Conservation (phyloP, 371 early-diverging fungal genomes). For the Mortierella sp. region DNA sequence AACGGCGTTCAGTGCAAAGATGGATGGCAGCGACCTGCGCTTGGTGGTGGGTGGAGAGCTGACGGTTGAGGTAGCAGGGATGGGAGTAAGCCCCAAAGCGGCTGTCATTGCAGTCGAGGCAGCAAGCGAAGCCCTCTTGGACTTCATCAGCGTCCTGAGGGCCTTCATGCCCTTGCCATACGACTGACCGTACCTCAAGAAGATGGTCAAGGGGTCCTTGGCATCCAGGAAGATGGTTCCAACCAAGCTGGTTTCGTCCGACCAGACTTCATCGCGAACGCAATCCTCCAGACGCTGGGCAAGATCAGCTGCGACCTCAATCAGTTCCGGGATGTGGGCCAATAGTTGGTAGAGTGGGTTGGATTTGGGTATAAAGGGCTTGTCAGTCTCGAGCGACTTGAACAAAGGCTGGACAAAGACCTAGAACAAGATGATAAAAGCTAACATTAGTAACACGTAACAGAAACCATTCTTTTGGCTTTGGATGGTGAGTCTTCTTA, state of each 20-base stretch:
- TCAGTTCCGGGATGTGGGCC: slow-evolving; percentile 34
- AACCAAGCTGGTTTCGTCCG: slow-evolving; percentile 33
- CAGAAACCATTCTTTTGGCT: too few species aligned
- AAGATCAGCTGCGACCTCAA: slow-evolving; percentile 27
- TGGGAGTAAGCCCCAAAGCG: too few species aligned
- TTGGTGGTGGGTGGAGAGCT: slow-evolving; percentile 11
- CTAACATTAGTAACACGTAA: not conserved
- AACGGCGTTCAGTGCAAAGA: slow-evolving; percentile 19
- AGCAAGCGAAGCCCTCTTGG: slow-evolving; percentile 29
- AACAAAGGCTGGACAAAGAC: slow-evolving; percentile 45
- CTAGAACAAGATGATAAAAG: slow-evolving; percentile 5
- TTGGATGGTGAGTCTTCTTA: too few species aligned
- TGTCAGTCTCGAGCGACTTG: slow-evolving; percentile 36
- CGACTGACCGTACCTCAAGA: slow-evolving; percentile 52
- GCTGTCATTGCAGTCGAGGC: not conserved
- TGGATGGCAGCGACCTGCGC: slow-evolving; percentile 32
- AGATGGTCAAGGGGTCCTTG: slow-evolving; percentile 48
- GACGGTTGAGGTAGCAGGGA: not conserved
- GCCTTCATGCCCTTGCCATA: slow-evolving; percentile 54
- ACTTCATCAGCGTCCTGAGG: slow-evolving; percentile 39
- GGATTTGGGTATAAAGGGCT: slow-evolving; percentile 46
- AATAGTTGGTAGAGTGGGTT: slow-evolving; percentile 48
- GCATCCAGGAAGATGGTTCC: slow-evolving; percentile 47
- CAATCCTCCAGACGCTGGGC: slow-evolving; percentile 26
- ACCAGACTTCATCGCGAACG: slow-evolving; percentile 52